Evolutionary conservation across 305 asterid species (phyloP).

Genomic region (Plantago lanceolata): DNA sequence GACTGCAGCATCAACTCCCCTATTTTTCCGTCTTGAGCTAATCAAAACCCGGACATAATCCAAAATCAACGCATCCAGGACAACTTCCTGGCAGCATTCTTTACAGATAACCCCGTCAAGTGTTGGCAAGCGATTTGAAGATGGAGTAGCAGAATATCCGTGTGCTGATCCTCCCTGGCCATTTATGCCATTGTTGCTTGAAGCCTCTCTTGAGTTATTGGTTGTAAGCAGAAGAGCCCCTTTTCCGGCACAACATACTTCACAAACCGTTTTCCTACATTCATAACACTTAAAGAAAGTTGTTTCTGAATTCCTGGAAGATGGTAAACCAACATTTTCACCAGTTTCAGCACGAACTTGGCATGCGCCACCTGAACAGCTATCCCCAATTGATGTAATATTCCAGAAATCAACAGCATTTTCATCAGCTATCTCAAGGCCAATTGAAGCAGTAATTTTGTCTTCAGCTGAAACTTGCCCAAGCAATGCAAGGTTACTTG

Average conservation of each 20-base stretch:
- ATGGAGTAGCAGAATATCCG: conserved; percentile 42
- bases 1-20: conserved; percentile 60
- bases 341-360: conserved; percentile 75
- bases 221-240: conserved; percentile 70
- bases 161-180: conserved; percentile 64
- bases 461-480: conserved; percentile 88
- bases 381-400: conserved; percentile 56
- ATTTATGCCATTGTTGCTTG: conserved; percentile 44
- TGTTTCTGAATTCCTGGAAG: conserved; percentile 41
- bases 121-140: conserved; percentile 56
- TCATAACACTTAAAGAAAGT: conserved; percentile 61
- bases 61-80: conserved; percentile 68
- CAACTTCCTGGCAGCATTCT: conserved; percentile 73
- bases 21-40: conserved; percentile 57
- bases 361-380: conserved; percentile 72
- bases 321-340: conserved; percentile 35
- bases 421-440: conserved; percentile 63
- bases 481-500: conserved; percentile 67
- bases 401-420: conserved; percentile 85
- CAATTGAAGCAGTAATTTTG: conserved; percentile 73
- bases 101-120: conserved; percentile 75
- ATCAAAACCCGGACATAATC: conserved; percentile 80
- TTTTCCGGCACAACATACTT: conserved; percentile 90
- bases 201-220: conserved; percentile 50
- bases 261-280: conserved; percentile 76